Percentiles rank a stretch among this genome's conserved stretches.
Conservation (phyloP, 306 rosid genomes). For the Quercus berberidifolia region DNA sequence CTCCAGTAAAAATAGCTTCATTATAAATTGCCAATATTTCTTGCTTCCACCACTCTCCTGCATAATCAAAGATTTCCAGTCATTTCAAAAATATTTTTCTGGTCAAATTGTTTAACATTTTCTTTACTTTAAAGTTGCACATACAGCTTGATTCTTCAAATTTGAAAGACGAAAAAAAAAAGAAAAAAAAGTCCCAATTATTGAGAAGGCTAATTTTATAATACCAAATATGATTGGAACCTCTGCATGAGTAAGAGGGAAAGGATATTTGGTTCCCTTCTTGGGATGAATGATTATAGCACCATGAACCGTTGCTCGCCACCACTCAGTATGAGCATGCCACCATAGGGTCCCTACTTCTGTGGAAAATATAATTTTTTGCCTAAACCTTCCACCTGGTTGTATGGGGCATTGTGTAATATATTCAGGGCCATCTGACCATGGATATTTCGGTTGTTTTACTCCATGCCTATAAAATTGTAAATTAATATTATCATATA, state of each 20-base stretch:
- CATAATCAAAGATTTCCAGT: neutral
- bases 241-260: slow-evolving; percentile 34
- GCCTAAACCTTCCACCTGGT: slow-evolving; percentile 32
- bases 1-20: slow-evolving; percentile 2
- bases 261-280: slow-evolving; percentile 26
- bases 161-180: neutral
- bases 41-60: slow-evolving; percentile 32
- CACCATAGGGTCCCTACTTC: slow-evolving; percentile 71
- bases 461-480: slow-evolving; percentile 43
- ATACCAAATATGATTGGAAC: slow-evolving; percentile 50
- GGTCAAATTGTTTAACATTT: neutral
- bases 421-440: slow-evolving; percentile 48
- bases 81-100: neutral
- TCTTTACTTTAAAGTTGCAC: neutral
- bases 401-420: slow-evolving; percentile 54
- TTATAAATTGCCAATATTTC: slow-evolving; percentile 16
- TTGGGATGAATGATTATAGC: slow-evolving; percentile 42
- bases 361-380: slow-evolving; percentile 29
- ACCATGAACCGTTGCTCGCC: slow-evolving; percentile 58
- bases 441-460: slow-evolving; percentile 39
- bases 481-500: no score
- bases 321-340: slow-evolving; percentile 73
- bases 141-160: neutral
- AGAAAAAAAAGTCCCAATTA: neutral
- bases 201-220: neutral